phyloP scores from a whole-genome alignment of 2,329 filamentous ascomycete genomes.

The Colletotrichum brevisporum region DNA sequence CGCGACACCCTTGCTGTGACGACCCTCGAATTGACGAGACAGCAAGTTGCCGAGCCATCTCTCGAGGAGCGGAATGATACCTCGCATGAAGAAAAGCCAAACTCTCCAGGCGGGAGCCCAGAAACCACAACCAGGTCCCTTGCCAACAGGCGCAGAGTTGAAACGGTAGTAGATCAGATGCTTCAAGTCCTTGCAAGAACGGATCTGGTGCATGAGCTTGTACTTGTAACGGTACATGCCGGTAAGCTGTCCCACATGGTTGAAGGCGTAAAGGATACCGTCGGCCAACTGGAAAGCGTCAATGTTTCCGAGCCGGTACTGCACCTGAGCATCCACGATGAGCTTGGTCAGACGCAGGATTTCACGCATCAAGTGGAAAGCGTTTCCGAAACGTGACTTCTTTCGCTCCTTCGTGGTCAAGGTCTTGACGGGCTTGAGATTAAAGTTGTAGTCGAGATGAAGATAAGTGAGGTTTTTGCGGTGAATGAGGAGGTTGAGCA shows the following conservation, averaged over 20 bases:
- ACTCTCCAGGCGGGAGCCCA: conserved; percentile 99
- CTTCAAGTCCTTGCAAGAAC: conserved; percentile 98
- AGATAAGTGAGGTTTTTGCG: conserved; percentile 98
- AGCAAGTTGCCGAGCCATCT: conserved; percentile 97
- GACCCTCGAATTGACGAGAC: conserved; percentile 97
- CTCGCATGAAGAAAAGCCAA: conserved; percentile 99
- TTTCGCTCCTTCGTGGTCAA: conserved; percentile 98
- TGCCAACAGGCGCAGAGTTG: conserved; percentile 96
- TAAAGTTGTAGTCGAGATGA: conserved; percentile 99
- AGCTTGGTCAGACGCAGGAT: conserved; percentile 96
- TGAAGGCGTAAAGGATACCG: conserved; percentile 99
- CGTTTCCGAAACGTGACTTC: conserved; percentile 99
- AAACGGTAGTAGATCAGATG: conserved; percentile 99
- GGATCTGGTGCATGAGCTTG: conserved; percentile 99
- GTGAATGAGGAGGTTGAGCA: conserved; percentile 97
- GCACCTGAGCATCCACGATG: conserved; percentile 98
- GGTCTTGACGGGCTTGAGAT: conserved; percentile 98
- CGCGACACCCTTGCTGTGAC: conserved; percentile 98
- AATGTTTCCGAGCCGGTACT: conserved; percentile 97
- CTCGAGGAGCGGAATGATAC: conserved; percentile 96
- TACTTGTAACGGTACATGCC: conserved; percentile 99
- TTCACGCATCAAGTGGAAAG: conserved; percentile 98
- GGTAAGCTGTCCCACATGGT: conserved; percentile 97
- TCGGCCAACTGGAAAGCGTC: conserved; percentile 99
- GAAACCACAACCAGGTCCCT: conserved; percentile 97